Evolutionary conservation across 1,284 basidiomycete genomes (phyloP).

Genomic region (Trichosporon faecale): DNA sequence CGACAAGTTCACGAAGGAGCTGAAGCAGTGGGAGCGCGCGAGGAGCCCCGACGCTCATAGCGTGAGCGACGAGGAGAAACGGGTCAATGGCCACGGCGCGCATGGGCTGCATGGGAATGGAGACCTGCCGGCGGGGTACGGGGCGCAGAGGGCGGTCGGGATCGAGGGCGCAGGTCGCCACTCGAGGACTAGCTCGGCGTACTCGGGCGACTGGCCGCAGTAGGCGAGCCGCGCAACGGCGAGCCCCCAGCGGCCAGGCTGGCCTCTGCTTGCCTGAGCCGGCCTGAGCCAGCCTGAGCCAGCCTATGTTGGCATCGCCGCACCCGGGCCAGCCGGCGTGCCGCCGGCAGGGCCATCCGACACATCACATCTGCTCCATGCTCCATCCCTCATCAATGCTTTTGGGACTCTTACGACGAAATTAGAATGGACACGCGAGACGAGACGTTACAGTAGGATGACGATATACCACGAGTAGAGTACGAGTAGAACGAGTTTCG

Average conservation of each 20-base stretch:
- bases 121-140: background rate
- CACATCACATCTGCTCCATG: too few relatives aligned
- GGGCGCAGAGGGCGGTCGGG: background rate
- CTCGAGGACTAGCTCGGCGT: conserved; percentile 12
- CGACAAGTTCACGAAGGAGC: conserved; percentile 50
- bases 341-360: too few relatives aligned
- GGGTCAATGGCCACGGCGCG: background rate
- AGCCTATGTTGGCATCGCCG: too few relatives aligned
- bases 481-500: too few relatives aligned
- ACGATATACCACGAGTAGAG: too few relatives aligned
- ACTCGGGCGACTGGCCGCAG: conserved; percentile 20
- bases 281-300: too few relatives aligned
- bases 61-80: conserved; percentile 13
- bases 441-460: too few relatives aligned
- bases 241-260: background rate
- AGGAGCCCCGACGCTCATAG: conserved; percentile 33
- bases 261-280: too few relatives aligned
- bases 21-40: conserved; percentile 49
- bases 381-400: too few relatives aligned
- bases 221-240: background rate
- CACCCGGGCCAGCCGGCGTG: too few relatives aligned
- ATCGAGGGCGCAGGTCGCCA: background rate
- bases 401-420: too few relatives aligned
- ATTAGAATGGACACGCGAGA: too few relatives aligned
- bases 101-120: conserved; percentile 1